Evolutionary conservation across 2,329 filamentous ascomycete genomes (phyloP).

Genomic region (Penicillium sp.): DNA sequence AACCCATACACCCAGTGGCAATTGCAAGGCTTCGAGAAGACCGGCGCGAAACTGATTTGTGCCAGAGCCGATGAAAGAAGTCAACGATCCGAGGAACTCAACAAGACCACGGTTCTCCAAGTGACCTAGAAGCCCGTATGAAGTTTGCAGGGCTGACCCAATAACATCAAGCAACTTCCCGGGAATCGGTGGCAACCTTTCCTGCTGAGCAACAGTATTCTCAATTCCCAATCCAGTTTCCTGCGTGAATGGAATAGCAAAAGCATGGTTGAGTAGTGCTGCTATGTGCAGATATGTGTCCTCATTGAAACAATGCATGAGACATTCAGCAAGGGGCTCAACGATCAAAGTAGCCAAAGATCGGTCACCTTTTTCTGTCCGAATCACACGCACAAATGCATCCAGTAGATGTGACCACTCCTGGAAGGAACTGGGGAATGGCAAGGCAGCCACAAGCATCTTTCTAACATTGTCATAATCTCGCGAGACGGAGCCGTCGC

Average conservation of each 20-base stretch:
- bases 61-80: conserved; percentile 50
- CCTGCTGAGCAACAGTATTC: conserved; percentile 2
- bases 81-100: conserved; percentile 52
- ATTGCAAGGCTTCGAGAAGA: conserved; percentile 57
- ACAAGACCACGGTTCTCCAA: conserved; percentile 39
- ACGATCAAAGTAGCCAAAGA: conserved; percentile 62
- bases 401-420: conserved; percentile 53
- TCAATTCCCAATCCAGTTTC: conserved; percentile 8
- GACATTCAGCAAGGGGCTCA: conserved; percentile 61
- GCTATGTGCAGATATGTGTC: conserved; percentile 34
- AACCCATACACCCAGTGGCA: conserved; percentile 33
- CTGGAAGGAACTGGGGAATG: conserved; percentile 24
- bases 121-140: conserved; percentile 49
- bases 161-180: conserved; percentile 61
- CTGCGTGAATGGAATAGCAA: conserved; percentile 32
- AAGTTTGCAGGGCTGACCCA: conserved; percentile 48
- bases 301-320: conserved; percentile 35
- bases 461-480: conserved; percentile 66
- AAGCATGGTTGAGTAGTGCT: conserved; percentile 30
- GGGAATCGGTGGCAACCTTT: conserved; percentile 15
- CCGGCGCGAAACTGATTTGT: conserved; percentile 50
- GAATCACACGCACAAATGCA: conserved; percentile 53
- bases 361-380: conserved; percentile 61
- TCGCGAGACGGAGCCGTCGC: conserved; percentile 52
- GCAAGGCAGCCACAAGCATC: conserved; percentile 58